These are phyloP conservation scores for Russula sp. DNA, from an alignment of 768 basidiomycete genomes.

Conservation along the genomic window DNA sequence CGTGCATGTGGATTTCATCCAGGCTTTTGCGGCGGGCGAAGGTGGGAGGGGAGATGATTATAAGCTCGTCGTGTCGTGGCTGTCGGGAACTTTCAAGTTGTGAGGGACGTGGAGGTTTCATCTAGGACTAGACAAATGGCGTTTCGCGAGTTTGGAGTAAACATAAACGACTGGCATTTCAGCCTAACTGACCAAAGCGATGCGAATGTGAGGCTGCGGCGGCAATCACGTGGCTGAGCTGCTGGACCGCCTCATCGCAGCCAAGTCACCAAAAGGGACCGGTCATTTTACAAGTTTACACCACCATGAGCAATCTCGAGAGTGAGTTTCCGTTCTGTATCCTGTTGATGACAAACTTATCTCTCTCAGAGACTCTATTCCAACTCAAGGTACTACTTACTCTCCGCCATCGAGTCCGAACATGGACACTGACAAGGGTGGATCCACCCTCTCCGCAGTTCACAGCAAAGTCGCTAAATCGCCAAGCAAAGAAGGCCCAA, in stretches of 20 bases:
- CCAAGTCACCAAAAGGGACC: background rate
- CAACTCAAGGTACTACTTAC: conserved; percentile 83
- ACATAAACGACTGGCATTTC: too few relatives aligned
- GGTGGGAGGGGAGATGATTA: conserved; percentile 2
- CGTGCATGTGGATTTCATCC: conserved; percentile 13
- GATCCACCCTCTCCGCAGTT: conserved; percentile 47
- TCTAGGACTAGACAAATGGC: too few relatives aligned
- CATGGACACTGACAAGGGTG: background rate
- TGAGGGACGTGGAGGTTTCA: background rate
- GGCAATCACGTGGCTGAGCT: background rate
- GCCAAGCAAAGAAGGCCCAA: conserved; percentile 95
- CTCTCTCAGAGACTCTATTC: conserved; percentile 81
- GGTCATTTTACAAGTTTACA: background rate
- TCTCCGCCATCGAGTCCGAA: too few relatives aligned
- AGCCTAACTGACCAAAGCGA: too few relatives aligned
- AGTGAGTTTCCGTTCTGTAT: conserved; percentile 46
- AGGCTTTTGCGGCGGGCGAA: background rate
- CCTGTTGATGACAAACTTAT: conserved; percentile 26
- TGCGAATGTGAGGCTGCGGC: background rate
- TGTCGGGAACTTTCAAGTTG: background rate
- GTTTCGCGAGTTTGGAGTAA: background rate
- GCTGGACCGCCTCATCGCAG: background rate
- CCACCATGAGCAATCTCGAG: conserved; percentile 74
- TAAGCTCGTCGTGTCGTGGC: background rate
- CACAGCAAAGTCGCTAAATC: conserved; percentile 90